These are phyloP conservation scores for Mycena belliarum DNA, from an alignment of 768 basidiomycete species.

Conservation along the genomic window DNA sequence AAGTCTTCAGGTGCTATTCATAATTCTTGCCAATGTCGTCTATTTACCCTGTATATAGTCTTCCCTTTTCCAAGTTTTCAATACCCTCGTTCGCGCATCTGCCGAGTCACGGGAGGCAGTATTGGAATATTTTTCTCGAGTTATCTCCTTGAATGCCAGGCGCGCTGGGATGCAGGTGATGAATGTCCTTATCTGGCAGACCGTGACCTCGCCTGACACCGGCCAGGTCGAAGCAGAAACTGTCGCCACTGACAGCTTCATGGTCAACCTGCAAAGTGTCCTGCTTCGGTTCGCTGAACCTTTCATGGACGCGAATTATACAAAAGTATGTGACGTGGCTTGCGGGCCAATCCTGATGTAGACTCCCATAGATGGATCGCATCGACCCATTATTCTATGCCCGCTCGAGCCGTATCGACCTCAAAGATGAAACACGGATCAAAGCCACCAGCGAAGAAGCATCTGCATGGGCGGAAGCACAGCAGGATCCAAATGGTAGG, in stretches of 20 bases:
- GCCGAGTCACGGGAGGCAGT: slow-evolving; percentile 79
- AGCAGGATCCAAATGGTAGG: slow-evolving; percentile 46
- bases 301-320: slow-evolving; percentile 89
- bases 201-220: not conserved
- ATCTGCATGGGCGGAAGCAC: slow-evolving; percentile 62
- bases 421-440: slow-evolving; percentile 90
- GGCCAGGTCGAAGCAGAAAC: slow-evolving; percentile 77
- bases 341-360: not conserved
- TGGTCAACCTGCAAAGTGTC: slow-evolving; percentile 87
- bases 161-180: slow-evolving; percentile 90
- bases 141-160: slow-evolving; percentile 74
- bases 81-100: slow-evolving; percentile 83
- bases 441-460: slow-evolving; percentile 91
- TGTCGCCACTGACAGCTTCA: slow-evolving; percentile 88
- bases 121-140: slow-evolving; percentile 76
- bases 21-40: not conserved
- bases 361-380: slow-evolving; percentile 74
- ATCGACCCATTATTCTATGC: slow-evolving; percentile 86
- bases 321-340: slow-evolving; percentile 65
- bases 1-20: slow-evolving; percentile 65
- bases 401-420: slow-evolving; percentile 67
- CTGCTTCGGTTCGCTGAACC: slow-evolving; percentile 88
- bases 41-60: slow-evolving; percentile 27
- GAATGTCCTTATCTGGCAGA: slow-evolving; percentile 8
- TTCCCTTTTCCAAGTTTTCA: slow-evolving; percentile 86